These are phyloP conservation scores for Fusarium nurragi DNA, from an alignment of 2,329 filamentous ascomycete species.

Conservation along the genomic window DNA sequence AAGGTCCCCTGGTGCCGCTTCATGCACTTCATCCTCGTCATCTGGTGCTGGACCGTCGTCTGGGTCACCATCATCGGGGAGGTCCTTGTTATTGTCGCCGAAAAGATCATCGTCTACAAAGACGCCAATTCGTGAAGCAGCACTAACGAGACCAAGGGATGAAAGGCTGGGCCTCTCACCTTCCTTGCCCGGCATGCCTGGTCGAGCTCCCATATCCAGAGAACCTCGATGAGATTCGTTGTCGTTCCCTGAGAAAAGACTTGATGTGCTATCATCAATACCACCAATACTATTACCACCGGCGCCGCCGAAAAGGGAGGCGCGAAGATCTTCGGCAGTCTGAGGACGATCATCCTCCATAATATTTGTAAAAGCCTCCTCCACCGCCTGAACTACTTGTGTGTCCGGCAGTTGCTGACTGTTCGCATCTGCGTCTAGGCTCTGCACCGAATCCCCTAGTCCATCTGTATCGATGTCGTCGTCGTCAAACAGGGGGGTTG, in stretches of 20 bases:
- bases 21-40: conserved; percentile 84
- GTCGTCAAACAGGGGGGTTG: conserved; percentile 77
- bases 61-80: conserved; percentile 84
- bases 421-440: conserved; percentile 73
- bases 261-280: conserved; percentile 54
- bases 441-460: conserved; percentile 76
- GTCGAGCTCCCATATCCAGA: conserved; percentile 59
- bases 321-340: conserved; percentile 70
- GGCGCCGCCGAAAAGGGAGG: conserved; percentile 67
- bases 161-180: conserved; percentile 84
- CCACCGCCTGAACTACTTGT: conserved; percentile 89
- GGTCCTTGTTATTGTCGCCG: conserved; percentile 83
- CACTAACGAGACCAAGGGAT: conserved; percentile 89
- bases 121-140: conserved; percentile 86
- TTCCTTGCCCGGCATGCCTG: conserved; percentile 53
- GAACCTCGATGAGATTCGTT: conserved; percentile 70
- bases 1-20: conserved; percentile 93
- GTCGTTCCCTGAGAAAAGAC: conserved; percentile 63
- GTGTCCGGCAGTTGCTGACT: conserved; percentile 73
- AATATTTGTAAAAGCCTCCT: conserved; percentile 90
- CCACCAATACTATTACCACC: conserved; percentile 36
- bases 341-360: conserved; percentile 79
- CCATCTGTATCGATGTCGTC: conserved; percentile 79
- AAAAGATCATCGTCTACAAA: conserved; percentile 96
- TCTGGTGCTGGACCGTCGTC: conserved; percentile 66